A percentile compares a stretch with the other conserved stretches of the same genome.
phyloP scores from a whole-genome alignment of 2,329 filamentous ascomycete genomes.

The Pleomassaria siparia region DNA sequence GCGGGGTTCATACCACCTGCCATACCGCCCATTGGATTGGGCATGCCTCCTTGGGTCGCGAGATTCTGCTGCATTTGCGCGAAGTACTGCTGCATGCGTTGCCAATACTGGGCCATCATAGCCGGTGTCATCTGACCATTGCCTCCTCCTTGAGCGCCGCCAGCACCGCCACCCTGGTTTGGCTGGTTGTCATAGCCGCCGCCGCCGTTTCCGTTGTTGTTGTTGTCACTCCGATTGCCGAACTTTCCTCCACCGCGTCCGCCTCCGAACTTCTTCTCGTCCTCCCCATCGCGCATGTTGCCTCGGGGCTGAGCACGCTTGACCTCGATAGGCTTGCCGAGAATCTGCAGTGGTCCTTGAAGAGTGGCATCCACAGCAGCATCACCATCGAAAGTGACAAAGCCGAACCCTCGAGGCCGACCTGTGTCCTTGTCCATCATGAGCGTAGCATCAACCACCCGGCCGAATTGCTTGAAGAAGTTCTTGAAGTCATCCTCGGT shows the following conservation, averaged over 20 bases:
- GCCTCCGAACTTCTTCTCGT: constrained; percentile 48
- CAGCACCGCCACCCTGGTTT: constrained; percentile 35
- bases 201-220: constrained; percentile 37
- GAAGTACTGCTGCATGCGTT: constrained; percentile 98
- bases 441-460: constrained; percentile 93
- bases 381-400: constrained; percentile 97
- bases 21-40: constrained; percentile 58
- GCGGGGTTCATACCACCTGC: too few relatives aligned
- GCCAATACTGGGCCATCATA: constrained; percentile 98
- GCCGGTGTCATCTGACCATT: constrained; percentile 76
- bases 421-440: constrained; percentile 99
- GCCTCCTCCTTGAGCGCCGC: constrained; percentile 34
- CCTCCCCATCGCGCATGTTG: constrained; percentile 86
- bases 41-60: constrained; percentile 52
- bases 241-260: constrained; percentile 40
- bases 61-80: constrained; percentile 92
- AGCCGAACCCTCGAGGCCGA: constrained; percentile 93
- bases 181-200: constrained; percentile 50
- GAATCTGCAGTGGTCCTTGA: constrained; percentile 81
- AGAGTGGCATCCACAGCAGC: constrained; percentile 91
- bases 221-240: constrained; percentile 46
- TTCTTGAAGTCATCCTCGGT: constrained; percentile 95
- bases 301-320: constrained; percentile 96
- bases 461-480: constrained; percentile 95
- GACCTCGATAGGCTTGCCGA: constrained; percentile 95